Base-by-base conservation (phyloP, 495 filamentous ascomycete genomes). In the Penicillium longicatenatum region DNA sequence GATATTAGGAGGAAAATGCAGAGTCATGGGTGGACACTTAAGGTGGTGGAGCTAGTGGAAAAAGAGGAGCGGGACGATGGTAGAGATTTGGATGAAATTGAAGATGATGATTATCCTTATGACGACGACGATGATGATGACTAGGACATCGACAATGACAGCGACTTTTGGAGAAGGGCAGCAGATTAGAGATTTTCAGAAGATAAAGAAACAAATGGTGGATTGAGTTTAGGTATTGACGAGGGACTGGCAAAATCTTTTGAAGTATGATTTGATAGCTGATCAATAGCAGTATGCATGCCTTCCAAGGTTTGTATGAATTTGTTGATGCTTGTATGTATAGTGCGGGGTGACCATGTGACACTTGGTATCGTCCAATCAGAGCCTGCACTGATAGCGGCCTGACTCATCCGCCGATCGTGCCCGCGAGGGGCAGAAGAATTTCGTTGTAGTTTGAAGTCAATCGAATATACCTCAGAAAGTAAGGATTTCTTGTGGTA, bases 391-490 rank as follows among this genome's bases (percentile, higher is more conserved):
- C 22, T 55, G 60, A 66, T 57, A 64, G 58, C 52, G 24, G 42
- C 31, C 43, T 66, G 63, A 66, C 55, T 66, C 63, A 66, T 60
- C 54, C 52, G 50, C 21, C 24, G 14, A 52, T 52, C 50, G 50
- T 52, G 50, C 35, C 52, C 41, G 54, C 50, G 55, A 57, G 66
- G 61, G 66, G 66, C 58, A 59, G 52, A 54, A 61, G 53, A 61
- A 55, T 52, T 58, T 55, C 58, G 22, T 14, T 43, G 45, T 48
- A 30, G 45, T 48, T n/a, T 48, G 3, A 30, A 48, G 45, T 30
- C 45, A 31, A 45, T 22, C 19, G 16, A 48, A 48, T 52, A 41
- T 17, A 24, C 35, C 33, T 37, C 19, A 10, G 8, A 29, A 26
- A 46, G 41, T 46, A 54, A 33, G 52, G 6, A 52, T n/a, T 20